These are phyloP conservation scores for Erysimum cheiranthoides DNA, from an alignment of 345 rosid species.

Conservation along the genomic window DNA sequence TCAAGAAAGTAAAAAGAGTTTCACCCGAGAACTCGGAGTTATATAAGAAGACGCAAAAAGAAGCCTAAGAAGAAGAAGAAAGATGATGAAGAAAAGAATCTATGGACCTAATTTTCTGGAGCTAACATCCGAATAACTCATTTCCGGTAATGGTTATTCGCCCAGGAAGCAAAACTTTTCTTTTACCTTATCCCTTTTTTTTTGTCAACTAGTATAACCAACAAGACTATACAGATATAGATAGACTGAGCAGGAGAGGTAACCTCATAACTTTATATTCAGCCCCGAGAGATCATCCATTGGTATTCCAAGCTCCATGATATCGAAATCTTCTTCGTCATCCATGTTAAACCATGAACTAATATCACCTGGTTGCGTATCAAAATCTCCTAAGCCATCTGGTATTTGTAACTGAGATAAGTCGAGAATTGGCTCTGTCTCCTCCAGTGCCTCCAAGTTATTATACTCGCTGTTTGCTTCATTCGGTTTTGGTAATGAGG, in stretches of 20 bases:
- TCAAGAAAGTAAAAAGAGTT: constrained; percentile 24
- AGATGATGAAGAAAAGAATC: constrained; percentile 34
- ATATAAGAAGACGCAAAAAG: constrained; percentile 7
- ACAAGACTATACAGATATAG: constrained; percentile 69
- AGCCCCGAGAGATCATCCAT: constrained; percentile 97
- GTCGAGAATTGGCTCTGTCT: constrained; percentile 43
- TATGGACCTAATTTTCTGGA: constrained; percentile 34
- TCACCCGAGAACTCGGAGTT: constrained; percentile 19
- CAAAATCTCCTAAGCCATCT: constrained; percentile 57
- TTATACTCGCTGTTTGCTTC: constrained; percentile 65
- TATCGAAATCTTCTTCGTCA: constrained; percentile 87
- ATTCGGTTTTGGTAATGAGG: constrained; percentile 45
- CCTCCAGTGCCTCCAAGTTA: constrained; percentile 63
- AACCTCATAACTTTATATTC: constrained; percentile 89
- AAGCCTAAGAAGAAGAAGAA: constrained; percentile 32
- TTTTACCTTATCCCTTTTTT: constrained; percentile 47
- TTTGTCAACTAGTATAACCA: constrained; percentile 78
- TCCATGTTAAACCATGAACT: constrained; percentile 94
- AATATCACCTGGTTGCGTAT: constrained; percentile 70
- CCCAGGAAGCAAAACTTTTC: constrained; percentile 41
- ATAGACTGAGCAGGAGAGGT: constrained; percentile 42
- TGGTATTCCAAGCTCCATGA: constrained; percentile 93
- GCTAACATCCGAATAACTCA: constrained; percentile 28
- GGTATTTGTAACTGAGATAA: constrained; percentile 64
- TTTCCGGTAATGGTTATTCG: constrained; percentile 31